phyloP scores from a whole-genome alignment of 805 yeast species.

The Saccharomycopsis malanga region DNA sequence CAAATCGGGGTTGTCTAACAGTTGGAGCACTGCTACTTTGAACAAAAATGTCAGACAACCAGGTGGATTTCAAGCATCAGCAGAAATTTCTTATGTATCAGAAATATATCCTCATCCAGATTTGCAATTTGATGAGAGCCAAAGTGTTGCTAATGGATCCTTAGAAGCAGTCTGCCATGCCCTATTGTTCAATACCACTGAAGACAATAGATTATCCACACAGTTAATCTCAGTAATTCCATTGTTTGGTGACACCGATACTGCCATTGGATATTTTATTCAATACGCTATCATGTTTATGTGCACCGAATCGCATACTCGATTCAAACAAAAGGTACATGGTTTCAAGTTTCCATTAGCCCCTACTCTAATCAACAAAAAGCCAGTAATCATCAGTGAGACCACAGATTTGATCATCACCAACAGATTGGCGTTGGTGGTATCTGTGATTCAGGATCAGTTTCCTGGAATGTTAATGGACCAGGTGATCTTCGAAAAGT shows the following conservation, averaged over 20 bases:
- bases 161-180: conserved; percentile 74
- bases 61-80: conserved; percentile 4
- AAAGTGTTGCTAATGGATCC: conserved; percentile 44
- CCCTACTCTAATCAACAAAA: conserved; percentile 18
- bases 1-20: conserved; percentile 5
- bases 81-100: conserved; percentile 29
- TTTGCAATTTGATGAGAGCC: conserved; percentile 43
- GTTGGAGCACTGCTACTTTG: conserved; percentile 1
- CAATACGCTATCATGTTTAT: conserved; percentile 34
- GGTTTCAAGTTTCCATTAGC: conserved; percentile 20
- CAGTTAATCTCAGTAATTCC: conserved; percentile 50
- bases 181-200: conserved; percentile 46
- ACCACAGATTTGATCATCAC: conserved; percentile 36
- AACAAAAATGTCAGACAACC: conserved; percentile 1
- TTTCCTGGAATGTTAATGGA: conserved; percentile 69
- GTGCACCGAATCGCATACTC: conserved; percentile 5
- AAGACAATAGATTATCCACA: conserved; percentile 33
- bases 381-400: conserved; percentile 26
- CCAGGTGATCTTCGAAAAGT: conserved; percentile 48
- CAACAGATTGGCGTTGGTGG: conserved; percentile 45
- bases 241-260: conserved; percentile 41
- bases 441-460: conserved; percentile 48
- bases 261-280: conserved; percentile 38
- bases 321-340: conserved; percentile 12
- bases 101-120: conserved; percentile 57